Percentiles rank a stretch among this genome's conserved stretches.
These are phyloP conservation scores for Arachis monticola DNA, from an alignment of 331 rosid genomes.

Conservation along the genomic window DNA sequence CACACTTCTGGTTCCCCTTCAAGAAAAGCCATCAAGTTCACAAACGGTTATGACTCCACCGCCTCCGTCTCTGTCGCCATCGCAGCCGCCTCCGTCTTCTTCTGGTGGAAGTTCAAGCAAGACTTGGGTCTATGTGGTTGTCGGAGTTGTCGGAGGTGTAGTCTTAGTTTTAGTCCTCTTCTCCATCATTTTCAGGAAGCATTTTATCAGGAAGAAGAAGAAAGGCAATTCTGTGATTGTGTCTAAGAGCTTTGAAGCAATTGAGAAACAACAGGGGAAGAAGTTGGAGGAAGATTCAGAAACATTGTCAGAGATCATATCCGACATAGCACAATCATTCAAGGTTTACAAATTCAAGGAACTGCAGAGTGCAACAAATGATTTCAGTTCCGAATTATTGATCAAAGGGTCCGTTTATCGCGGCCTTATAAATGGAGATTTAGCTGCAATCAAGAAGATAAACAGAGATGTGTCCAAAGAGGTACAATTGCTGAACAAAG, in stretches of 20 bases:
- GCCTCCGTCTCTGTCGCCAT: constrained; percentile 24
- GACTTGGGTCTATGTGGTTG: constrained; percentile 59
- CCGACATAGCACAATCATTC: constrained; percentile 53
- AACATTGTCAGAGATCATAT: constrained; percentile 51
- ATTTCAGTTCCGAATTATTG: constrained; percentile 48
- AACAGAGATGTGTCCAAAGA: constrained; percentile 69
- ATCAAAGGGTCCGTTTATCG: constrained; percentile 59
- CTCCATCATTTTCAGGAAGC: constrained; percentile 35
- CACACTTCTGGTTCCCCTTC: constrained; percentile 64
- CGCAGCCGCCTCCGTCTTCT: constrained; percentile 33
- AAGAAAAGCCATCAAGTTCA: constrained; percentile 48
- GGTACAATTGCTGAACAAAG: constrained; percentile 57
- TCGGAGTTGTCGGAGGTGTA: constrained; percentile 60
- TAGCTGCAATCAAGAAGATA: constrained; percentile 62
- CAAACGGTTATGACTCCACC: constrained; percentile 45
- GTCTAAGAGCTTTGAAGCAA: constrained; percentile 43
- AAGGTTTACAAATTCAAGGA: constrained; percentile 64
- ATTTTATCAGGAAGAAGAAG: constrained; percentile 38
- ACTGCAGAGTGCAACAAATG: constrained; percentile 57
- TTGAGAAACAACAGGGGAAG: constrained; percentile 45
- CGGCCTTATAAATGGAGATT: constrained; percentile 57
- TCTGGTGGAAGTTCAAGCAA: constrained; percentile 42
- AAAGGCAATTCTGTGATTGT: constrained; percentile 40
- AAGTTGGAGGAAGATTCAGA: constrained; percentile 44
- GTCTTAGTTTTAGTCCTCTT: constrained; percentile 42